Base-by-base conservation (phyloP, 192 early-diverging fungal species). In the Backusella morwellensis region DNA sequence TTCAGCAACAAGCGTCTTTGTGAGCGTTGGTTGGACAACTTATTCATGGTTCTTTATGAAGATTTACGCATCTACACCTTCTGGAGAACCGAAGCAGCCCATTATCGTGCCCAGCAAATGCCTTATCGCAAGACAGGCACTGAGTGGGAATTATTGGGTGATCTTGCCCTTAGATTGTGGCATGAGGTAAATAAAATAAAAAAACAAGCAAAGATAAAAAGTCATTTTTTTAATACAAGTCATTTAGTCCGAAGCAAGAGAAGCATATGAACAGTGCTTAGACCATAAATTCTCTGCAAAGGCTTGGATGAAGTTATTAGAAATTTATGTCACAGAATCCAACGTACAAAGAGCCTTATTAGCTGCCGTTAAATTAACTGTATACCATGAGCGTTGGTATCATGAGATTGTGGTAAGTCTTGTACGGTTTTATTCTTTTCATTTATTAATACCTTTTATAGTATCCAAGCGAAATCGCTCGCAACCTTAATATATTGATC, bases 1-100 rank as follows among this genome's bases (percentile, higher is more conserved):
- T 96, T 96, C 83, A 90, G 91, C 72, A 93, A 95, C 88, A 99
- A 99, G 90, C 88, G 98, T 26, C 90, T 99, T 50, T 99, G 98
- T 76, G 98, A 99, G 78, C 95, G 98, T 76, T 99, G 98, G 98
- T 88, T 99, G 69, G 98, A 99, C 81, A 99, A 99, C 84, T 86
- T 97, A 63, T 99, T 99, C 72, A 98, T 99, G 98, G 95, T 99
- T 3, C 84, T 99, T 56, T 99, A 97, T 79, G 97, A 98, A 71
- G 96, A 83, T 73, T 87, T 99, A 47, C 92, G 98, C 29, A 89
- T 96, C 17, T 99, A 98, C 86, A 97, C 97, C 11, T 91, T 93
- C 38, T 93, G 96, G 88, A 91, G 96, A 66, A 93, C 96, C 42
- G 95, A 97, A 78, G 90, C 95, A 76, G 79, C 90, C 9, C 94